phyloP scores from a whole-genome alignment of 1,139 yeast genomes.

The Geotrichum candidum region DNA sequence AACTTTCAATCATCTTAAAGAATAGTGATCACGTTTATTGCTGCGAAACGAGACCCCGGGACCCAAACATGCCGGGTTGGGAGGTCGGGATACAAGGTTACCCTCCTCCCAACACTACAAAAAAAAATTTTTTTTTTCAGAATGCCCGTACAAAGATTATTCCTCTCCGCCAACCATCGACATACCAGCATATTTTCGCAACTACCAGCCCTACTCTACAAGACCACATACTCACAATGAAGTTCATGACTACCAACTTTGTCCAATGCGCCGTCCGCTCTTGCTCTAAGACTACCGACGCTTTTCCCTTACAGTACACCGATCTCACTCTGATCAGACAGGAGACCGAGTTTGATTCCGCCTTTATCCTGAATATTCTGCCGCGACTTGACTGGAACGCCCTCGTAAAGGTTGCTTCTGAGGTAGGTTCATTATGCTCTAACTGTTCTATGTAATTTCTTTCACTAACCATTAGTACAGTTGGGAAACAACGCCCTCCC shows the following conservation, averaged over 20 bases:
- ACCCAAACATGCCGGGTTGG: neutral
- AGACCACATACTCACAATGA: constrained; percentile 45
- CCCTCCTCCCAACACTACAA: neutral
- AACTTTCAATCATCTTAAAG: neutral
- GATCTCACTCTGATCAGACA: constrained; percentile 71
- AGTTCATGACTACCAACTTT: constrained; percentile 88
- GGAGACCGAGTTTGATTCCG: constrained; percentile 79
- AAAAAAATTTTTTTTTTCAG: constrained; percentile 6
- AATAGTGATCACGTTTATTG: neutral
- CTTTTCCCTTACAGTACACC: constrained; percentile 73
- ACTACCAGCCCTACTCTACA: neutral
- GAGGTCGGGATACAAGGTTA: neutral
- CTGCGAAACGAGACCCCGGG: too few relatives aligned
- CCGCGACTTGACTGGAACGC: constrained; percentile 90
- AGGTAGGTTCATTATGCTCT: constrained; percentile 45
- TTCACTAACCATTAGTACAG: constrained; percentile 40
- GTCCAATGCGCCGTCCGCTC: constrained; percentile 86
- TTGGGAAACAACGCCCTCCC: constrained; percentile 68
- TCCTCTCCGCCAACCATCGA: neutral
- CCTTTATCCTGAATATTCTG: constrained; percentile 67
- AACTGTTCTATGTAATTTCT: neutral
- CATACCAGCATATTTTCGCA: neutral
- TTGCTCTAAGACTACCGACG: constrained; percentile 66
- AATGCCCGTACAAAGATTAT: neutral
- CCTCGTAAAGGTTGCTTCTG: constrained; percentile 64